A percentile compares a stretch with the other conserved stretches of the same genome.
phyloP scores from a whole-genome alignment of 345 rosid genomes.

The Syzygium grande region DNA sequence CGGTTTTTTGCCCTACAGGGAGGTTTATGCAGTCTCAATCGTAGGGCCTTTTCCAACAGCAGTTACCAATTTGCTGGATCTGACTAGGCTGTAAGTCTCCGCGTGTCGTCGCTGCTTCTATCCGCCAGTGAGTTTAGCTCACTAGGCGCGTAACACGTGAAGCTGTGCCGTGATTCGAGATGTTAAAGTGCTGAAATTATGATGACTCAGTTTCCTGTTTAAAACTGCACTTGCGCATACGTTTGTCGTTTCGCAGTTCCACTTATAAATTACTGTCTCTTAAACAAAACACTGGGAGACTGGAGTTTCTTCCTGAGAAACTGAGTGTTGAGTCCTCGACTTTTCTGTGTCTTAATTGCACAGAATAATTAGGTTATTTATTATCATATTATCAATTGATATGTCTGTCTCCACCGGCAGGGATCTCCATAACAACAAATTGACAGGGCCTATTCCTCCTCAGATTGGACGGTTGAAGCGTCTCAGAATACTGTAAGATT shows the following conservation, averaged over 20 bases:
- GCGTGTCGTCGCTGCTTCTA: not conserved
- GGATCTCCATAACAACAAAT: conserved; percentile 85
- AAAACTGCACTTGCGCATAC: not conserved
- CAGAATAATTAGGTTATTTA: not conserved
- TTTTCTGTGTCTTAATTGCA: not conserved
- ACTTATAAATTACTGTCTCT: not conserved
- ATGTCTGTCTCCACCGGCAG: conserved; percentile 14
- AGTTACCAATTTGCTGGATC: conserved; percentile 83
- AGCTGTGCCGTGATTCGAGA: not conserved
- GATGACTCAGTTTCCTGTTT: not conserved
- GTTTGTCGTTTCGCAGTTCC: not conserved
- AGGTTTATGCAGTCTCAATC: conserved; percentile 87
- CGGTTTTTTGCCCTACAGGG: conserved; percentile 32
- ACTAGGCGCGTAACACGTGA: not conserved
- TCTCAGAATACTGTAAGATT: conserved; percentile 67
- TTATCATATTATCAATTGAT: not conserved
- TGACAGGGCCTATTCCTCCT: conserved; percentile 93
- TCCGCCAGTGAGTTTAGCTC: not conserved
- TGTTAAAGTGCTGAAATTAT: not conserved
- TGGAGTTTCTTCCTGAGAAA: not conserved
- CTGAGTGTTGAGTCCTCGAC: not conserved
- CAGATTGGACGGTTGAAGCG: conserved; percentile 87
- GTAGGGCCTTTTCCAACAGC: conserved; percentile 95
- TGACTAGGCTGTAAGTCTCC: conserved; percentile 62
- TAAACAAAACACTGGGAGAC: not conserved